Conservation (phyloP, 495 filamentous ascomycete species). For the Penicillium verhagenii region DNA sequence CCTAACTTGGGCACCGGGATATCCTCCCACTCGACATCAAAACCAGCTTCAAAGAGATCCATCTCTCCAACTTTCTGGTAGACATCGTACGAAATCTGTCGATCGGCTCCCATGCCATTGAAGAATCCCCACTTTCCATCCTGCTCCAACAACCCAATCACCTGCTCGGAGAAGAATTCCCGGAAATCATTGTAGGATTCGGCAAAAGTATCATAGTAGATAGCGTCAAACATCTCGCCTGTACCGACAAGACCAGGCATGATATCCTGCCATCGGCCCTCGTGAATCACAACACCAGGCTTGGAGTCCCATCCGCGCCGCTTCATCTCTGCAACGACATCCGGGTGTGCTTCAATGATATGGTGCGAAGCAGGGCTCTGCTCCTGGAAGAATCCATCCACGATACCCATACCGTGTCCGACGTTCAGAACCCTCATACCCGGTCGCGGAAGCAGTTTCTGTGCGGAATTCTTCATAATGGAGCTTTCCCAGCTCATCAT, state of each 20-base stretch:
- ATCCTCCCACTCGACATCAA: conserved; percentile 84
- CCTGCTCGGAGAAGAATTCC: conserved; percentile 83
- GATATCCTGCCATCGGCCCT: conserved; percentile 84
- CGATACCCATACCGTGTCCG: conserved; percentile 95
- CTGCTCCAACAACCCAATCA: conserved; percentile 72
- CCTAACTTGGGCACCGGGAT: conserved; percentile 64
- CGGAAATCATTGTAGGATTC: conserved; percentile 85
- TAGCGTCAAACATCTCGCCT: conserved; percentile 77
- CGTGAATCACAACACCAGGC: conserved; percentile 61
- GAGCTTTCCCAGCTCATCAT: conserved; percentile 98
- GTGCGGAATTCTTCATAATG: conserved; percentile 81
- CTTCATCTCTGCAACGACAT: conserved; percentile 70
- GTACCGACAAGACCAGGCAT: conserved; percentile 67
- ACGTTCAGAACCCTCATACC: conserved; percentile 81
- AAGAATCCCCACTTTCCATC: conserved; percentile 87
- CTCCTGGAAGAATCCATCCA: conserved; percentile 78
- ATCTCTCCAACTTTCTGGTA: conserved; percentile 91
- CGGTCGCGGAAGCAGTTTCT: conserved; percentile 54
- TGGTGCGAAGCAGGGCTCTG: conserved; percentile 68
- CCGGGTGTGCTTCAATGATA: conserved; percentile 89
- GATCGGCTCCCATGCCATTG: conserved; percentile 91
- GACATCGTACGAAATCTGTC: conserved; percentile 91
- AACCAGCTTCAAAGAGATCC: conserved; percentile 86
- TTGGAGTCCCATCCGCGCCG: conserved; percentile 62
- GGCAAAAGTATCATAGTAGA: conserved; percentile 98